These are phyloP conservation scores for Escallonia herrerae DNA, from an alignment of 129 eudicot species.

Conservation along the genomic window DNA sequence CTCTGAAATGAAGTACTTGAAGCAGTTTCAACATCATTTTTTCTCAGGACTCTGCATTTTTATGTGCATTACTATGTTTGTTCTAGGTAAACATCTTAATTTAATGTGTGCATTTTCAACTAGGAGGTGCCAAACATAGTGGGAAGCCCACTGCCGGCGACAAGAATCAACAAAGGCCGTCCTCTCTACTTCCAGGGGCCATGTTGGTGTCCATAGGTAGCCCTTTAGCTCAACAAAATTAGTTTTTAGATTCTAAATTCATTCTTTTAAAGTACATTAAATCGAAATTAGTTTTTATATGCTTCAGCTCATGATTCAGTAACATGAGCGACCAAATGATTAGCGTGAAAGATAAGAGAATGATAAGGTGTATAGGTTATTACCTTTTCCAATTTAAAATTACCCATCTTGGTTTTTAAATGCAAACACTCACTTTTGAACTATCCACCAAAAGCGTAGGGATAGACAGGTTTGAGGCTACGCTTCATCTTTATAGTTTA, in stretches of 20 bases:
- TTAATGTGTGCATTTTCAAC: not conserved
- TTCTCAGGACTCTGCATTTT: not conserved
- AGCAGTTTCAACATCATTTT: not conserved
- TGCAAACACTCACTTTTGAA: conserved; percentile 41
- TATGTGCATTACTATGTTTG: too few relatives aligned
- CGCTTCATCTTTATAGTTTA: conserved; percentile 1
- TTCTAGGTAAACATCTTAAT: not conserved
- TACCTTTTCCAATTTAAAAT: conserved; percentile 18
- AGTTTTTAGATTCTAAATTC: conserved; percentile 30
- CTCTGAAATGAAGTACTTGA: not conserved
- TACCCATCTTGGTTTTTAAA: conserved; percentile 34
- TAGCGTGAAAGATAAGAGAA: conserved; percentile 25
- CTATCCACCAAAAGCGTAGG: not conserved
- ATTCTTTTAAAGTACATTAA: conserved; percentile 10
- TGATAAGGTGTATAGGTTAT: conserved; percentile 12
- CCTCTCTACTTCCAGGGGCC: conserved; percentile 57
- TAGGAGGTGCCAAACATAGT: conserved; percentile 17
- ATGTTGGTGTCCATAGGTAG: conserved; percentile 15
- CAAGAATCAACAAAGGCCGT: conserved; percentile 42
- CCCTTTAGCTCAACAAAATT: conserved; percentile 20
- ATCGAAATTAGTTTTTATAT: conserved; percentile 12
- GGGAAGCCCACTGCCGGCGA: conserved; percentile 55
- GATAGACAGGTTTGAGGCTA: too few relatives aligned
- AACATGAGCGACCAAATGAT: conserved; percentile 69
- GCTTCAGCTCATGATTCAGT: conserved; percentile 53